phyloP scores from a whole-genome alignment of 106 monocot genomes.

The Posidonia australis region DNA sequence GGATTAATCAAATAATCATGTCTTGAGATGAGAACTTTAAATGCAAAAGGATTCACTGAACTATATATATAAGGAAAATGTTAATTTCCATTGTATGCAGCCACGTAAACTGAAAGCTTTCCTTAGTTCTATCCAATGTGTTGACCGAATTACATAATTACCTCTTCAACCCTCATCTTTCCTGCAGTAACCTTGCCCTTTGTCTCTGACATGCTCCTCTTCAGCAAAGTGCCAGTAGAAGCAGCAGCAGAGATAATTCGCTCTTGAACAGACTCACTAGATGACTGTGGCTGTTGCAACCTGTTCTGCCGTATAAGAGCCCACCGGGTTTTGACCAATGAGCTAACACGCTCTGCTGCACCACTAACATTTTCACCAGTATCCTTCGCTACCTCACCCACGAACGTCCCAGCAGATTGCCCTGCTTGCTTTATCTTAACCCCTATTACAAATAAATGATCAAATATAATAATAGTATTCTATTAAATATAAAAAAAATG shows the following conservation, averaged over 20 bases:
- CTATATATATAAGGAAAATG: not conserved
- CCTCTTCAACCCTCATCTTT: slow-evolving; percentile 89
- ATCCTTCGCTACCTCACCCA: slow-evolving; percentile 44
- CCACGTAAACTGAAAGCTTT: not conserved
- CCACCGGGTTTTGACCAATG: slow-evolving; percentile 73
- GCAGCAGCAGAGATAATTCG: slow-evolving; percentile 61
- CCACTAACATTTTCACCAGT: slow-evolving; percentile 45
- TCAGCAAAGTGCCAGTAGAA: slow-evolving; percentile 52
- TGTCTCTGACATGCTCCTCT: slow-evolving; percentile 69
- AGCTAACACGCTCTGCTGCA: slow-evolving; percentile 52
- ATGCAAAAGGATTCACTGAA: too few relatives aligned
- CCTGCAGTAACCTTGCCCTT: slow-evolving; percentile 81
- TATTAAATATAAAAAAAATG: not conserved
- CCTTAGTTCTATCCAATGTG: not conserved
- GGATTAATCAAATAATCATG: too few relatives aligned
- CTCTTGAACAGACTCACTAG: slow-evolving; percentile 62
- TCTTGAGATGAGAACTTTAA: too few relatives aligned
- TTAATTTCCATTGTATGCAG: not conserved
- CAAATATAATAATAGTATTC: not conserved
- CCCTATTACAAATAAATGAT: slow-evolving; percentile 25
- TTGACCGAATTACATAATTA: slow-evolving; percentile 18
- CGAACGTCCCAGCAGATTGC: slow-evolving; percentile 44
- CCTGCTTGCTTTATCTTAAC: slow-evolving; percentile 66
- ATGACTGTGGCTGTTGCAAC: slow-evolving; percentile 16
- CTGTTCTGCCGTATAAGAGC: slow-evolving; percentile 41